Percentiles rank a stretch among this genome's conserved stretches.
Evolutionary conservation across 1,139 yeast species (phyloP).

Genomic region (Yamadazyma triangularis): DNA sequence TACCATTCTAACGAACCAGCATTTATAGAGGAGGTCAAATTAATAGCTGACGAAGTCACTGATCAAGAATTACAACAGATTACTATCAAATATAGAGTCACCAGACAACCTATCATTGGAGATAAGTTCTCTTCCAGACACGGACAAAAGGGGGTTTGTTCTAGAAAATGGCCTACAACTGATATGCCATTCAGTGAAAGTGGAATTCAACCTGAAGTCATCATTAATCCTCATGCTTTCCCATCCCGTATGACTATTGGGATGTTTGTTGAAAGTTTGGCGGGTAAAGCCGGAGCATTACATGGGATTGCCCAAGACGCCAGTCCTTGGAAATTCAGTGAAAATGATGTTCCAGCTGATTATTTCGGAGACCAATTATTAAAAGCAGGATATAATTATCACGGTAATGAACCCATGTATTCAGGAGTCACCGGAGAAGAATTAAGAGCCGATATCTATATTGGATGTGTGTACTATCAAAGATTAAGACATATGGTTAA

Average conservation of each 20-base stretch:
- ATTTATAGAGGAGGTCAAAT: conserved; percentile 89
- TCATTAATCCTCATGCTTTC: conserved; percentile 98
- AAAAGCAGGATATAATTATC: conserved; percentile 90
- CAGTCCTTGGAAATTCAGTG: conserved; percentile 94
- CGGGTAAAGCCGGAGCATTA: conserved; percentile 97
- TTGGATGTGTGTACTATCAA: conserved; percentile 96
- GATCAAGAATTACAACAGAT: conserved; percentile 79
- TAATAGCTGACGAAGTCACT: conserved; percentile 78
- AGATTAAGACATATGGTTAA: conserved; percentile 99
- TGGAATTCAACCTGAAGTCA: conserved; percentile 96
- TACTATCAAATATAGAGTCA: conserved; percentile 85
- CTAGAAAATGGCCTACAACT: conserved; percentile 94
- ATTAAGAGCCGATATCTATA: conserved; percentile 88
- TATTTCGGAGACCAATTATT: conserved; percentile 90
- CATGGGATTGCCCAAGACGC: conserved; percentile 98
- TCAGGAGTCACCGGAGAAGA: conserved; percentile 99
- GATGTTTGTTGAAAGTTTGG: conserved; percentile 96
- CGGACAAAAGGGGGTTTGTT: conserved; percentile 99
- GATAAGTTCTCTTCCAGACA: conserved; percentile 98
- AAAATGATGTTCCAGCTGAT: conserved; percentile 93
- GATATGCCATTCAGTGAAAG: conserved; percentile 97
- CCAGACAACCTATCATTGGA: conserved; percentile 93
- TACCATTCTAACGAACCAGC: conserved; percentile 96
- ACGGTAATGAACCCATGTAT: conserved; percentile 98
- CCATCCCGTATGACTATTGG: conserved; percentile 99